Evolutionary conservation across 768 basidiomycete species (phyloP).

Genomic region (Pulveroboletus sp.): DNA sequence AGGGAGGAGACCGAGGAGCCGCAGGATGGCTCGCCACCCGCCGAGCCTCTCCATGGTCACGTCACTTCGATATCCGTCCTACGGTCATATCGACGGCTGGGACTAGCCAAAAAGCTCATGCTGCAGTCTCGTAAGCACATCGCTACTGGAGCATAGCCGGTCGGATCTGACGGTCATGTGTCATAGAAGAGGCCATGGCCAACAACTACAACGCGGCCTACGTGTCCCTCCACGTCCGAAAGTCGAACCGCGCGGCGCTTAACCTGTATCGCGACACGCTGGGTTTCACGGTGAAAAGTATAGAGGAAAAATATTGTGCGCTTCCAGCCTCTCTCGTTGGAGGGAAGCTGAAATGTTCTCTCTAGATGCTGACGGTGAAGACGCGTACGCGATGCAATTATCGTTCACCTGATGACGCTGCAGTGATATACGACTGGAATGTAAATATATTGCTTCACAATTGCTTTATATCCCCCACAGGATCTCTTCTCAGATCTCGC

Average conservation of each 20-base stretch:
- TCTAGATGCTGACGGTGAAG: conserved; percentile 90
- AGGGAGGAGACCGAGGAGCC: conserved; percentile 53
- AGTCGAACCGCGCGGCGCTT: conserved; percentile 92
- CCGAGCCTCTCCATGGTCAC: conserved; percentile 71
- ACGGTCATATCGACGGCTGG: conserved; percentile 84
- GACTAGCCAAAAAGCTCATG: conserved; percentile 93
- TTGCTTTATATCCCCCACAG: conserved; percentile 3
- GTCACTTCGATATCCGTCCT: conserved; percentile 96
- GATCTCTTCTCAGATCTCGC: not conserved
- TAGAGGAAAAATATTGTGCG: conserved; percentile 91
- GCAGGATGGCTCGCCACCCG: conserved; percentile 49
- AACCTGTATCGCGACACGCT: conserved; percentile 84
- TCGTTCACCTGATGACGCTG: conserved; percentile 39
- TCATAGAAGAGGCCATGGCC: conserved; percentile 85
- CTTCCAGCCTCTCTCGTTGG: conserved; percentile 14
- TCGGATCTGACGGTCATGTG: conserved; percentile 2
- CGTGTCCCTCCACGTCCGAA: conserved; percentile 88
- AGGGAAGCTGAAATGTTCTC: conserved; percentile 8
- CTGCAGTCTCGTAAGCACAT: conserved; percentile 73
- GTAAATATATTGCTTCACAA: conserved; percentile 8
- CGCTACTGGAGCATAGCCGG: not conserved
- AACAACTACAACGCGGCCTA: conserved; percentile 79
- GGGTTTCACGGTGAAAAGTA: conserved; percentile 80
- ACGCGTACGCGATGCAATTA: conserved; percentile 88
- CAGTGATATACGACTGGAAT: conserved; percentile 3